A percentile compares a stretch with the other conserved stretches of the same genome.
Evolutionary conservation across 1,139 yeast species (phyloP).

Genomic region (Arxiozyma slooffiae): DNA sequence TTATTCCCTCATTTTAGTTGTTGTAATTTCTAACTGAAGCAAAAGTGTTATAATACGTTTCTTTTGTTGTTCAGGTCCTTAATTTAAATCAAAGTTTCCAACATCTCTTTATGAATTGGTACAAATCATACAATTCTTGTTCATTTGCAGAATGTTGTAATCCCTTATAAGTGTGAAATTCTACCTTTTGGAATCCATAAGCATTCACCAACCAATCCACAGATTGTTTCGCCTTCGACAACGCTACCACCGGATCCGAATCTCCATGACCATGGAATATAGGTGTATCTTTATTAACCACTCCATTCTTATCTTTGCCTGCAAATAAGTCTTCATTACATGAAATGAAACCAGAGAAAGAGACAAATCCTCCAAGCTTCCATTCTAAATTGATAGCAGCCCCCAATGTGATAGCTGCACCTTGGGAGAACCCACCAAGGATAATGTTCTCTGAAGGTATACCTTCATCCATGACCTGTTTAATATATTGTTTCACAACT

Average conservation of each 20-base stretch:
- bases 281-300: conserved; percentile 44
- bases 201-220: conserved; percentile 36
- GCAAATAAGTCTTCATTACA: conserved; percentile 27
- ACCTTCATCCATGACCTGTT: conserved; percentile 54
- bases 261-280: conserved; percentile 86
- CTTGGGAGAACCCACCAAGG: conserved; percentile 92
- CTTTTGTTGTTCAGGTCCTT: too few relatives aligned
- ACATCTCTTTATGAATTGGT: conserved; percentile 34
- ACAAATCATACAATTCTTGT: conserved; percentile 53
- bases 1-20: too few relatives aligned
- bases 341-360: conserved; percentile 72
- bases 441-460: conserved; percentile 63
- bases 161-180: conserved; percentile 52
- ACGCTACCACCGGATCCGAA: conserved; percentile 55
- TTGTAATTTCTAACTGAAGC: not conserved
- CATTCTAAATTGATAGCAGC: conserved; percentile 39
- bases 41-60: not conserved
- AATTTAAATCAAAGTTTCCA: not conserved
- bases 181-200: conserved; percentile 34
- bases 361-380: conserved; percentile 69
- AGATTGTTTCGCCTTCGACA: conserved; percentile 41
- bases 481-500: conserved; percentile 43
- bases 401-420: conserved; percentile 73
- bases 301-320: conserved; percentile 32
- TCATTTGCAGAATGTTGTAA: conserved; percentile 60